Percentiles rank a stretch among this genome's conserved stretches.
Conservation (phyloP, 2,329 filamentous ascomycete species). For the Hypoxylon sp. region DNA sequence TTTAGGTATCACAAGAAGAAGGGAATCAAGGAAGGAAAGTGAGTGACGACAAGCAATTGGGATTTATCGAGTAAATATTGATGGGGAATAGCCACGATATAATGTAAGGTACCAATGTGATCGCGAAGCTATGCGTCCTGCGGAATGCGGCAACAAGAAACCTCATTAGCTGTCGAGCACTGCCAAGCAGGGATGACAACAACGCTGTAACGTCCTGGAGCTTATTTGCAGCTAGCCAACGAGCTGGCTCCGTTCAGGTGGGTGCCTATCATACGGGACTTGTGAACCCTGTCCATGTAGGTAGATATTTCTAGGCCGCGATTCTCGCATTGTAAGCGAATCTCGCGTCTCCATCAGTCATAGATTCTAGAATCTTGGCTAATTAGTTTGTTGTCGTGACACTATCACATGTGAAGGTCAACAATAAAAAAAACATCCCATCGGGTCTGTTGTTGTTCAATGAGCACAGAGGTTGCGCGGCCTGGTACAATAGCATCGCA, state of each 20-base stretch:
- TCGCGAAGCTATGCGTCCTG: conserved; percentile 5
- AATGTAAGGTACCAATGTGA: conserved; percentile 15
- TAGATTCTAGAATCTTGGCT: conserved; percentile 12
- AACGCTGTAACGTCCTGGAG: conserved; percentile 25
- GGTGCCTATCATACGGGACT: conserved; percentile 4
- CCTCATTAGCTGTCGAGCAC: conserved; percentile 11
- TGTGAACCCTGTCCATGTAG: neutral
- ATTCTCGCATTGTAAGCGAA: conserved; percentile 34
- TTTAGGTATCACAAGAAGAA: conserved; percentile 28
- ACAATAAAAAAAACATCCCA: neutral
- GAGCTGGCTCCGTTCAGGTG: conserved; percentile 8
- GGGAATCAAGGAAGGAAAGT: neutral
- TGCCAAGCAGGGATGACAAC: conserved; percentile 26
- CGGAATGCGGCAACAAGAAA: neutral
- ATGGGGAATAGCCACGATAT: neutral
- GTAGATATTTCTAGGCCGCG: conserved; percentile 13
- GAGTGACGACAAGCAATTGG: neutral
- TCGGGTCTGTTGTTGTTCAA: neutral
- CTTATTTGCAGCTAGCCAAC: conserved; percentile 21
- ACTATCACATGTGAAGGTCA: conserved; percentile 25
- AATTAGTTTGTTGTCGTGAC: conserved; percentile 1
- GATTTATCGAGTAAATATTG: conserved; percentile 6
- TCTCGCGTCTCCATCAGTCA: conserved; percentile 23
- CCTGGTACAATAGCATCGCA: conserved; percentile 6
- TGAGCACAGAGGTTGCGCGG: conserved; percentile 22